Evolutionary conservation across 352 stramenopile genomes (phyloP), one percentile per base, ranked within the genome.

Genomic region (Saprolegnia diclina): DNA sequence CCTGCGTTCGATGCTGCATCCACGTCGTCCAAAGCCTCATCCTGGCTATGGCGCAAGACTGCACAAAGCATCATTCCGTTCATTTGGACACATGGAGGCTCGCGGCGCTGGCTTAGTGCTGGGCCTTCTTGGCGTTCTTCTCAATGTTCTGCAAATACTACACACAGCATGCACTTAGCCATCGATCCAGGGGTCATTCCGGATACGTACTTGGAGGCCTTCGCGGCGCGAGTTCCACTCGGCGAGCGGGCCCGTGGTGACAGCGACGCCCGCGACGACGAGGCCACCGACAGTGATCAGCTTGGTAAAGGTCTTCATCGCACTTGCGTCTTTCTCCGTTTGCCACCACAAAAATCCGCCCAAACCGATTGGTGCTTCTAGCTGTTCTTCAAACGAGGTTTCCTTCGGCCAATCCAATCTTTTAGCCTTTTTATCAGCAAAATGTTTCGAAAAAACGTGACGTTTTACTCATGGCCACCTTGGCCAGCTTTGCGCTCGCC

Each of bases 221-320:
- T 69, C 63, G 46, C 63, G 63, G 53, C 63, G 63, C 21, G 63
- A 29, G 50, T 69, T 69, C 63, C 63, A 69, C 44, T 69, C 63
- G 22, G 50, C 19, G 26, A 69, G 21, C 18, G 63, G 63, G 26
- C 63, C 63, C 6, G 63, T 69, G 38, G 38, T 42, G 42, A 69
- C 29, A 13, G 63, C 22, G 11, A 69, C 63, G 53, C 53, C 53
- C 22, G 63, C 29, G 50, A 69, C 54, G 50, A 69, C 46, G 19
- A 52, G 42, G 63, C 63, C 63, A 38, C 63, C 63, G 21, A 42
- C 63, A 29, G 44, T 11, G 29, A 69, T 48, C 63, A 69, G 61
- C 63, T 69, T 69, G 44, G 63, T 69, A 26, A 69, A 69, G 29
- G 63, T 48, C 63, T 69, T 69, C 63, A 69, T 69, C n/a, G 11